Conservation (phyloP, 2,329 filamentous ascomycete species). For the Teratosphaeriaceae sp. region DNA sequence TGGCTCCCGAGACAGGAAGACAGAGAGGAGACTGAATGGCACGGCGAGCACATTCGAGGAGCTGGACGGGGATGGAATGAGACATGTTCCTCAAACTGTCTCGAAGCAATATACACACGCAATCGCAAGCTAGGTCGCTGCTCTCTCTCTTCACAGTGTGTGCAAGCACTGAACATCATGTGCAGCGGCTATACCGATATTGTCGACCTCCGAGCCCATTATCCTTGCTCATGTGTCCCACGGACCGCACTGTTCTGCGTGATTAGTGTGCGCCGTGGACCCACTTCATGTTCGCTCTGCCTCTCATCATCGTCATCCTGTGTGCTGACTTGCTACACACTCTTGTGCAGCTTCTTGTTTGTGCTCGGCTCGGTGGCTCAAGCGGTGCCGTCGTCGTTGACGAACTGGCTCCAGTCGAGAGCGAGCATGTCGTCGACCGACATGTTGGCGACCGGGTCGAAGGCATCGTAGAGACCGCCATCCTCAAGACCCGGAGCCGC, state of each 20-base stretch:
- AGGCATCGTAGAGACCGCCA: constrained; percentile 5
- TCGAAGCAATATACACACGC: neutral
- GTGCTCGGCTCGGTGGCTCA: neutral
- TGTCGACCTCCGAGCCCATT: neutral
- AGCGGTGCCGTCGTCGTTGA: constrained; percentile 6
- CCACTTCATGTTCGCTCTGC: too few relatives aligned
- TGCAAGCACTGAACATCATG: constrained; percentile 1
- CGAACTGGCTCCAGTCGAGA: constrained; percentile 9
- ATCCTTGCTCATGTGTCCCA: neutral
- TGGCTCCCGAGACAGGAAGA: neutral
- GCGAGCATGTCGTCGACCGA: constrained; percentile 6
- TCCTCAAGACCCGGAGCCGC: constrained; percentile 8
- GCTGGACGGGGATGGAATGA: too few relatives aligned
- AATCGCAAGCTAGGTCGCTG: neutral
- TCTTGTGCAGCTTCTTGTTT: neutral
- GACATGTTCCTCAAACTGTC: neutral
- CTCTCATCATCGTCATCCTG: too few relatives aligned
- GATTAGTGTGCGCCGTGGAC: too few relatives aligned
- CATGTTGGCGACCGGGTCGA: constrained; percentile 9
- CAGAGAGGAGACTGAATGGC: neutral
- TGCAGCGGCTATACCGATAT: neutral
- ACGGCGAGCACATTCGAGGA: too few relatives aligned
- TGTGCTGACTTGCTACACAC: too few relatives aligned
- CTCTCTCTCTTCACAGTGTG: neutral
- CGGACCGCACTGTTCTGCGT: too few relatives aligned